Evolutionary conservation across 2,329 filamentous ascomycete species (phyloP), one percentile per base, ranked within the genome.

Genomic region (Trichoderma breve): DNA sequence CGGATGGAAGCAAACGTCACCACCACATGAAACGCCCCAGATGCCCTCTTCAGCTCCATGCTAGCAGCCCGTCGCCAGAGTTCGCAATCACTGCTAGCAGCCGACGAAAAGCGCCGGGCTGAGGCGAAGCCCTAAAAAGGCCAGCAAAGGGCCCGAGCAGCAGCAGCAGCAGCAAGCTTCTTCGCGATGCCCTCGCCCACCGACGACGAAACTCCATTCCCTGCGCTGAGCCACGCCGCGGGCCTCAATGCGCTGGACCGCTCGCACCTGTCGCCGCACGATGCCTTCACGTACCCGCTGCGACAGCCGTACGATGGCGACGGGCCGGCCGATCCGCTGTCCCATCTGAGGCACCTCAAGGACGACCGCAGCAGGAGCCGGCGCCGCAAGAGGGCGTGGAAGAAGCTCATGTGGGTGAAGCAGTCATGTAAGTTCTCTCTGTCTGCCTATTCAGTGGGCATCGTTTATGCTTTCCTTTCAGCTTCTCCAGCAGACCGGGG

Each of bases 381-480:
- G 61, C 86, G 90, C 77, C 86, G 91, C 75, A 93, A 91, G 78
- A 89, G 90, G 65, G 89, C 89, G 12, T 98, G 95, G 93, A 97
- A 97, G 86, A 98, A 98, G 84, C 83, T 99, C 75, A 88, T 99
- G 70, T 99, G 96, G 96, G 95, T 99, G 79, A 97, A 97, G 83
- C 96, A 98, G 81, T 93, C 93, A 39, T 97, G 93, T 95, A 84
- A 75, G 90, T 39, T 18, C 3, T 18, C 1, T 39, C 15, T 39
- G 36, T 82, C 34, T 47, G 14, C 53, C 55, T 47, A 61, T 36
- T 14, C 28, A 36, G 24, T 53, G 36, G 43, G 15, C 36, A 39
- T 62, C 8, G 36, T 26, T 28, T 28, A 39, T 39, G 43, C 43
- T 15, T 15, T 18, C 28, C 28, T 15, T 39, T 39, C 14, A 39